These are phyloP conservation scores for Clathrospora elynae DNA, from an alignment of 2,329 filamentous ascomycete genomes.

Conservation along the genomic window DNA sequence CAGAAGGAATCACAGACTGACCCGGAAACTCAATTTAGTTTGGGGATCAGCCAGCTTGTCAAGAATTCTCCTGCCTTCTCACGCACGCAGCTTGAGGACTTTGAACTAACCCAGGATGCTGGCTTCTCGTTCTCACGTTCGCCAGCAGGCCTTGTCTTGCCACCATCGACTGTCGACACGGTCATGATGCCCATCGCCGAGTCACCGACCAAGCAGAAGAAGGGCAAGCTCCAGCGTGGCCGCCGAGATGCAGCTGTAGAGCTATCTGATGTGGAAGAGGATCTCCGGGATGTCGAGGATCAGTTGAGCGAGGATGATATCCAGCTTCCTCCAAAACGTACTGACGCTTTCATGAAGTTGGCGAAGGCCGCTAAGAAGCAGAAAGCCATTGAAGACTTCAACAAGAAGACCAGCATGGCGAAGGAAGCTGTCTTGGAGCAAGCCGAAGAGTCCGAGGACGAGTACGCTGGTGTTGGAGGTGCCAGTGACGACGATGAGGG, in stretches of 20 bases:
- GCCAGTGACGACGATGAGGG: slow-evolving; percentile 83
- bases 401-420: slow-evolving; percentile 86
- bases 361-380: slow-evolving; percentile 67
- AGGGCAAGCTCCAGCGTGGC: slow-evolving; percentile 60
- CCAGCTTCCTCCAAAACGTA: slow-evolving; percentile 45
- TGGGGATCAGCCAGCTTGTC: slow-evolving; percentile 47
- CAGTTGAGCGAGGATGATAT: slow-evolving; percentile 35
- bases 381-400: slow-evolving; percentile 59
- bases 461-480: slow-evolving; percentile 93
- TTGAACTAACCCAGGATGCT: slow-evolving; percentile 79
- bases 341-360: slow-evolving; percentile 71
- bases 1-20: slow-evolving; percentile 29
- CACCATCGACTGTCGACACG: slow-evolving; percentile 73
- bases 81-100: slow-evolving; percentile 69
- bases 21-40: slow-evolving; percentile 30
- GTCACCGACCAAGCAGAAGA: slow-evolving; percentile 68
- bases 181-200: slow-evolving; percentile 62
- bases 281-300: slow-evolving; percentile 32
- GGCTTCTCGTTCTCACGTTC: slow-evolving; percentile 73
- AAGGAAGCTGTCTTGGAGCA: slow-evolving; percentile 87
- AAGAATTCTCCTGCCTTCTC: slow-evolving; percentile 38
- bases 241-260: slow-evolving; percentile 48
- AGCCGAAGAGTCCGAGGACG: slow-evolving; percentile 96
- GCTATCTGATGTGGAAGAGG: slow-evolving; percentile 55
- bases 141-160: slow-evolving; percentile 67